Conservation (phyloP, 371 early-diverging fungal species). For the Nosema muscidifuracis region DNA sequence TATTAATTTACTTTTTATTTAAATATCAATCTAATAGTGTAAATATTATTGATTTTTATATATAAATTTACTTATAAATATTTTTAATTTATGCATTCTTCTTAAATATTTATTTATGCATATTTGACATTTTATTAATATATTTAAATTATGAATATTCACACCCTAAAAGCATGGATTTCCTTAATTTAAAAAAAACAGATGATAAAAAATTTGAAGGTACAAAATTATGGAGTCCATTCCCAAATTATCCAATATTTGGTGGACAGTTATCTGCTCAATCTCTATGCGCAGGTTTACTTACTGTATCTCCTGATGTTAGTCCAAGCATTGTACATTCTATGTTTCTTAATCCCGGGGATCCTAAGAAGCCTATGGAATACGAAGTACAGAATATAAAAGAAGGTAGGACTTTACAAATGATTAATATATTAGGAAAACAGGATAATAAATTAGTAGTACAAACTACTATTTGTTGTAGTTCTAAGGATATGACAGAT, state of each 20-base stretch:
- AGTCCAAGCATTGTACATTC: conserved; percentile 5
- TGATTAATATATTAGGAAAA: conserved; percentile 17
- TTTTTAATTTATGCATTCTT: background rate
- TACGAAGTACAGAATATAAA: conserved; percentile 17
- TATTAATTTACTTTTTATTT: no score
- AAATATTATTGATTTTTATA: background rate
- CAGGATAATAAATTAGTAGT: conserved; percentile 21
- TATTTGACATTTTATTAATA: background rate
- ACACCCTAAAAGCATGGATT: no score
- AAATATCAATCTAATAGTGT: no score
- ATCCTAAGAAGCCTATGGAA: background rate
- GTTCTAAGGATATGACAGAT: background rate
- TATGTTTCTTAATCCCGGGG: conserved; percentile 25
- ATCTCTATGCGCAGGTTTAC: conserved; percentile 17
- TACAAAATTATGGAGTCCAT: conserved; percentile 31
- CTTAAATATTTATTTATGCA: background rate
- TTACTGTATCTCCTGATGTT: background rate
- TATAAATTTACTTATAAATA: background rate
- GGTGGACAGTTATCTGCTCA: conserved; percentile 43
- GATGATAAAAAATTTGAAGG: background rate
- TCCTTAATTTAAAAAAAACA: conserved; percentile 4
- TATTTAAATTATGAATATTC: background rate
- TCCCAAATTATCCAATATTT: conserved; percentile 31
- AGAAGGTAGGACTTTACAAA: conserved; percentile 21
- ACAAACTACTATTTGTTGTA: conserved; percentile 6